A percentile compares a stretch with the other conserved stretches of the same genome.
Conservation (phyloP, 805 yeast species). For the Candida khao-thaluensis region DNA sequence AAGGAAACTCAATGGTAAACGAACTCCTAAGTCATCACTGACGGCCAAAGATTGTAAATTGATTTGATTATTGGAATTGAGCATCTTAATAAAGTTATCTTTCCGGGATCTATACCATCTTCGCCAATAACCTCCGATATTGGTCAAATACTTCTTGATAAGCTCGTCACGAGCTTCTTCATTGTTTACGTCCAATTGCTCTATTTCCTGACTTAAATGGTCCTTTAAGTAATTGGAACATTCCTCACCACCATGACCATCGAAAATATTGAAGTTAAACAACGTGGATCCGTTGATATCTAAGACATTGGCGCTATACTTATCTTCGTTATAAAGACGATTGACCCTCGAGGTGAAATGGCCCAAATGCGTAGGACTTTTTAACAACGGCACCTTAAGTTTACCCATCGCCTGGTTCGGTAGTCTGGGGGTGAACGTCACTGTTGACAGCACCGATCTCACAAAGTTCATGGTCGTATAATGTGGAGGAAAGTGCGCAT, state of each 20-base stretch:
- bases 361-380: constrained; percentile 75
- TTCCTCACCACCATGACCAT: constrained; percentile 91
- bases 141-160: constrained; percentile 51
- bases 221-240: constrained; percentile 62
- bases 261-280: constrained; percentile 76
- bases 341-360: constrained; percentile 76
- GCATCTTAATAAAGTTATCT: constrained; percentile 28
- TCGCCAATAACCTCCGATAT: constrained; percentile 85
- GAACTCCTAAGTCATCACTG: constrained; percentile 55
- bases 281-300: constrained; percentile 24
- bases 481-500: constrained; percentile 1
- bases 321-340: constrained; percentile 79
- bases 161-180: constrained; percentile 39
- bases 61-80: constrained; percentile 19
- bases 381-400: constrained; percentile 54
- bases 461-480: neutral
- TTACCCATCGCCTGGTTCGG: constrained; percentile 19
- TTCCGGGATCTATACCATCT: constrained; percentile 57
- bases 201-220: constrained; percentile 50
- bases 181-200: constrained; percentile 40
- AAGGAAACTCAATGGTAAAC: constrained; percentile 65
- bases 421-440: constrained; percentile 15
- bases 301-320: constrained; percentile 64
- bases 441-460: constrained; percentile 8
- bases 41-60: constrained; percentile 13